phyloP scores from a whole-genome alignment of 306 rosid genomes.

The Pyrus communis region DNA sequence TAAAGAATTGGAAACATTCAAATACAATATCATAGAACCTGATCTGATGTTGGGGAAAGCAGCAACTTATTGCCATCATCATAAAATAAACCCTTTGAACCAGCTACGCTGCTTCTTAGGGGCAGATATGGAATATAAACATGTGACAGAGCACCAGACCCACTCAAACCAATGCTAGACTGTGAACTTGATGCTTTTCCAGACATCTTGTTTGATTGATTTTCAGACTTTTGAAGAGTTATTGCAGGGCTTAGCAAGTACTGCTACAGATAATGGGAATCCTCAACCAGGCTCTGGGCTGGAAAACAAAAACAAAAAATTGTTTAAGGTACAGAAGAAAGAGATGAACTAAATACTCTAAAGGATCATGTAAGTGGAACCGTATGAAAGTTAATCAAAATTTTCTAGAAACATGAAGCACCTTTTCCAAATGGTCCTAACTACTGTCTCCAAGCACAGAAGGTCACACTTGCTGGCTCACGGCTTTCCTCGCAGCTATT shows the following conservation, averaged over 20 bases:
- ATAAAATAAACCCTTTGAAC: slow-evolving; percentile 65
- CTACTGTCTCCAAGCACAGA: slow-evolving; percentile 16
- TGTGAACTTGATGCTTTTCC: slow-evolving; percentile 79
- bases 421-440: slow-evolving; percentile 18
- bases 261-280: slow-evolving; percentile 8
- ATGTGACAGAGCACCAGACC: slow-evolving; percentile 83
- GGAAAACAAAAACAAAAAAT: not conserved
- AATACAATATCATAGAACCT: slow-evolving; percentile 38
- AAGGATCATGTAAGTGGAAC: slow-evolving; percentile 13
- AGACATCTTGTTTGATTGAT: slow-evolving; percentile 44
- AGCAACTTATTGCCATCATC: slow-evolving; percentile 86
- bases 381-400: not conserved
- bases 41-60: slow-evolving; percentile 69
- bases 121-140: slow-evolving; percentile 79
- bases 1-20: not conserved
- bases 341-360: not conserved
- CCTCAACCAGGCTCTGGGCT: slow-evolving; percentile 7
- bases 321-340: not conserved
- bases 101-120: slow-evolving; percentile 54
- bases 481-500: slow-evolving; percentile 64
- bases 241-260: slow-evolving; percentile 9
- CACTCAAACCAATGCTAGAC: slow-evolving; percentile 57
- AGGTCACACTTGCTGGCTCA: slow-evolving; percentile 19
- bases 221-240: slow-evolving; percentile 7
- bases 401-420: slow-evolving; percentile 9